Evolutionary conservation across 345 rosid genomes (phyloP).

Genomic region (Rhodamnia rubescens): DNA sequence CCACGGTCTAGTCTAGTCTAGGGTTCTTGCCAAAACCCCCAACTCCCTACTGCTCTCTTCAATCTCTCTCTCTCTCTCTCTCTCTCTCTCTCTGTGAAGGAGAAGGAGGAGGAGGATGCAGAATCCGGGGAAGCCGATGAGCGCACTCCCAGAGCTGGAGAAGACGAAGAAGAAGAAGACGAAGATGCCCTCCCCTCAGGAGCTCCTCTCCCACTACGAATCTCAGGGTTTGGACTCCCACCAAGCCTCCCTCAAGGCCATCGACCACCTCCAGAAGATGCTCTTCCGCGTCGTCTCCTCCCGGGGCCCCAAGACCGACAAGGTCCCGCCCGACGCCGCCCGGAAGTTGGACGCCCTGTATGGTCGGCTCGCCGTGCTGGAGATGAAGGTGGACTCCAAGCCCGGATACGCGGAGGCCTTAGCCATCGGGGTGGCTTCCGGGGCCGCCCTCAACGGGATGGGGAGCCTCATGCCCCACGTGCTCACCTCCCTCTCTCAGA

Average conservation of each 20-base stretch:
- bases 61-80: background rate
- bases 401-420: conserved; percentile 62
- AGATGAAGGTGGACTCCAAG: conserved; percentile 76
- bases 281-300: conserved; percentile 45
- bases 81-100: background rate
- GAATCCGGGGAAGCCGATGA: background rate
- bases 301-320: conserved; percentile 25
- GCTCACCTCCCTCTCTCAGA: conserved; percentile 36
- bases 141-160: background rate
- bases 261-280: conserved; percentile 76
- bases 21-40: background rate
- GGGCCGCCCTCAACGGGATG: conserved; percentile 52
- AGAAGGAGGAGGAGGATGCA: background rate
- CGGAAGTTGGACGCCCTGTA: conserved; percentile 55
- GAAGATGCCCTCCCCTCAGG: conserved; percentile 53
- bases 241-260: conserved; percentile 70
- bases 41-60: background rate
- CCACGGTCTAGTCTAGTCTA: background rate
- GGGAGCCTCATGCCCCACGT: conserved; percentile 45
- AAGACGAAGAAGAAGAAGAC: conserved; percentile 9
- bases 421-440: conserved; percentile 58
- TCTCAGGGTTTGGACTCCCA: conserved; percentile 57
- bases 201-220: conserved; percentile 70
- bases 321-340: conserved; percentile 21
- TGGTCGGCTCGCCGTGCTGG: conserved; percentile 52